Evolutionary conservation across 192 early-diverging fungal genomes (phyloP).

Genomic region (Backusella parvicylindrica): DNA sequence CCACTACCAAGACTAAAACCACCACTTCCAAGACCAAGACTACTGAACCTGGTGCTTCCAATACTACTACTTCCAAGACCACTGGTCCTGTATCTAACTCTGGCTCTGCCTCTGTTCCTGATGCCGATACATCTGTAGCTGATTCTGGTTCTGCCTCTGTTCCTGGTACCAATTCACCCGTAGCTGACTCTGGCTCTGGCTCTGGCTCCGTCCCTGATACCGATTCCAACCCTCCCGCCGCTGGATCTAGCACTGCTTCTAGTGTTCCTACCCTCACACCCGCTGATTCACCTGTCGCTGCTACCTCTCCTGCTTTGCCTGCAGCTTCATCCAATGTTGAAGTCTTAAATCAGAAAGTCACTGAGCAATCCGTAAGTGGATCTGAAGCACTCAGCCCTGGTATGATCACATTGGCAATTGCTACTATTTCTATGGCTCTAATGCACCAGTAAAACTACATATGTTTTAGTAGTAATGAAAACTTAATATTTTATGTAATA

Average conservation of each 20-base stretch:
- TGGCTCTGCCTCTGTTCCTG: neutral
- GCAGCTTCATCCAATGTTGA: neutral
- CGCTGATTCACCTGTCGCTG: neutral
- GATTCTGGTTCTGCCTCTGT: neutral
- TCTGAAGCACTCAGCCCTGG: neutral
- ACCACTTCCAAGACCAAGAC: neutral
- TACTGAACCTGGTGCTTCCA: neutral
- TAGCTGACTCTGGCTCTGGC: neutral
- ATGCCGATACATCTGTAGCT: neutral
- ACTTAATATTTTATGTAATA: neutral
- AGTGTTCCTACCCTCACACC: neutral
- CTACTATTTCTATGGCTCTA: neutral
- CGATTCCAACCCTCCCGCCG: neutral
- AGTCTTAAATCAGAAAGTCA: neutral
- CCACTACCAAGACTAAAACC: neutral
- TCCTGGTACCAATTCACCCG: neutral
- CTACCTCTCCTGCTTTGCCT: neutral
- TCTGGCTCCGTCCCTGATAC: neutral
- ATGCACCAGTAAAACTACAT: neutral
- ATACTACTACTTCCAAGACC: neutral
- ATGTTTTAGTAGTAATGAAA: neutral
- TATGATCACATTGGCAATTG: neutral
- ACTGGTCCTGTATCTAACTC: neutral
- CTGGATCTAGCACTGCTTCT: slow-evolving; percentile 3
- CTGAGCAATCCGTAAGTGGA: slow-evolving; percentile 19